Base-by-base conservation (phyloP, 23 red algal genomes). In the Cyanidiococcus yangmingshanensis region DNA sequence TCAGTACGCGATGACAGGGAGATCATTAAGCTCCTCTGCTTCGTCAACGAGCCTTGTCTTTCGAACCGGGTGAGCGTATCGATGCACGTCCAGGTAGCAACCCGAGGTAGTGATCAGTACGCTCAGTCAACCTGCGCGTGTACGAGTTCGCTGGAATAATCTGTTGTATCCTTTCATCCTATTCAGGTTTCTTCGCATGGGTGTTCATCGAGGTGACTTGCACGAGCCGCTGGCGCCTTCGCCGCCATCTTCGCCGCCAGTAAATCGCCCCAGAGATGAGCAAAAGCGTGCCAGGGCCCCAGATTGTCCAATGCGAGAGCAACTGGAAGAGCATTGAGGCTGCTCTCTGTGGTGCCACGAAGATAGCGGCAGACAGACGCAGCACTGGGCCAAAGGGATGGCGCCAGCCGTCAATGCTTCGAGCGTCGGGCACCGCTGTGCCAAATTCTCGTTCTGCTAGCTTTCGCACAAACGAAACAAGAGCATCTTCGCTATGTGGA, bases 331-430 rank as follows among this genome's bases (percentile, higher is more conserved):
- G 45, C 45, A 7, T 21, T 21, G 45, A 7, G 7, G 45, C 45
- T 21, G 45, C 45, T 21, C 21, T 7, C 7, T 54, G 21, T 21
- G 45, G 45, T 21, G 45, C 45, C 45, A 54, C 7, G 21, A 54
- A 7, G 21, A 7, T 21, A 7, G 63, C 63, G 32, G n/a, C 3
- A 29, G n/a, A 7, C 63, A 71, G n/a, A 12, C n/a, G 63, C 32
- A 71, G 63, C 12, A 71, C 7, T 2, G n/a, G 3, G n/a, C 63
- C 63, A 35, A 71, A 71, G 3, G 63, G 63, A 35, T 71, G n/a
- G 27, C 63, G 63, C 63, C 63, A 71, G 12, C 63, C 63, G 27
- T 35, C n/a, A 12, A 71, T 3, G 7, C n/a, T 12, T 7, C 15
- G 3, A 2, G 63, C 63, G 32, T 32, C 63, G 7, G 21, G n/a